Conservation (phyloP, 2,329 filamentous ascomycete species). For the Aureobasidium sp. region DNA sequence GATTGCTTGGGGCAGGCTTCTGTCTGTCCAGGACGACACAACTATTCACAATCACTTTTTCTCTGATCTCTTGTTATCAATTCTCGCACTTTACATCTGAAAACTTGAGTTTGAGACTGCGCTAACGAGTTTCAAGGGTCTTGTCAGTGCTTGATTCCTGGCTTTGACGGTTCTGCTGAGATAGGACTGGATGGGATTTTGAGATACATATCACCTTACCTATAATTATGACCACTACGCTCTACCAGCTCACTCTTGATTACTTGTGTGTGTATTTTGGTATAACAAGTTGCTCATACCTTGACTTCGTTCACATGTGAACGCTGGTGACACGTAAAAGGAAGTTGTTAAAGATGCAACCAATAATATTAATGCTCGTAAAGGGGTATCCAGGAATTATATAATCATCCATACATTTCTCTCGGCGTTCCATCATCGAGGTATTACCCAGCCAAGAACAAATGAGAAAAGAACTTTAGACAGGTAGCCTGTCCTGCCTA, state of each 20-base stretch:
- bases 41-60: constrained; percentile 21
- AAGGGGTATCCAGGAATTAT: constrained; percentile 19
- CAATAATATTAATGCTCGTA: constrained; percentile 15
- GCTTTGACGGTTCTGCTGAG: not conserved
- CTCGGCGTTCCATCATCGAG: not conserved
- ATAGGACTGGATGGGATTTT: not conserved
- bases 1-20: not conserved
- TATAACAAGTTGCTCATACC: too few relatives aligned
- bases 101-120: not conserved
- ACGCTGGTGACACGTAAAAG: not conserved
- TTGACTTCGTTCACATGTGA: too few relatives aligned
- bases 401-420: not conserved
- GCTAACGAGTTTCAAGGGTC: not conserved
- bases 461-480: too few relatives aligned
- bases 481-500: too few relatives aligned
- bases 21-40: constrained; percentile 8
- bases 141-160: not conserved
- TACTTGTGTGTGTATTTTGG: too few relatives aligned
- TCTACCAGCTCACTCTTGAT: too few relatives aligned
- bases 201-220: too few relatives aligned
- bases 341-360: not conserved
- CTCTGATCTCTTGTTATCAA: not conserved
- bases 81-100: not conserved
- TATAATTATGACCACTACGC: too few relatives aligned
- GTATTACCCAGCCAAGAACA: too few relatives aligned